phyloP scores from a whole-genome alignment of 2,329 filamentous ascomycete genomes.

The Pseudogymnoascus sp. region DNA sequence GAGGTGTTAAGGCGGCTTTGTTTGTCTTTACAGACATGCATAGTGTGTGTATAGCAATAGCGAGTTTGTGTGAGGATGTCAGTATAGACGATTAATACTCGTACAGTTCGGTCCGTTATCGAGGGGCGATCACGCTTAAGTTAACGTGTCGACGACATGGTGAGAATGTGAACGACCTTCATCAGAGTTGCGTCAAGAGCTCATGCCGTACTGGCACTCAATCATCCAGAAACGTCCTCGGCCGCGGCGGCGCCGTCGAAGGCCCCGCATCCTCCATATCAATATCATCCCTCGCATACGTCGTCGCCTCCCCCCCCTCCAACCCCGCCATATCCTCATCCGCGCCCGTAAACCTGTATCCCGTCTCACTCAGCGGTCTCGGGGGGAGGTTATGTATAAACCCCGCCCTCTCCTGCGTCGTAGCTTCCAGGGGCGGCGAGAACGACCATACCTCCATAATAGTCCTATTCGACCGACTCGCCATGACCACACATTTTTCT shows the following conservation, averaged over 20 bases:
- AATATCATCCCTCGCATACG: constrained; percentile 20
- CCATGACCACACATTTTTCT: constrained; percentile 95
- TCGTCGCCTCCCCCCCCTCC: not conserved
- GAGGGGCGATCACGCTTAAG: not conserved
- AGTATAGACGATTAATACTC: not conserved
- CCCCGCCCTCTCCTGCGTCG: constrained; percentile 40
- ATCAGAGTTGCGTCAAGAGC: no score
- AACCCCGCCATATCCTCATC: constrained; percentile 24
- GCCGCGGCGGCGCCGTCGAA: constrained; percentile 22
- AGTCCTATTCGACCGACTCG: constrained; percentile 72
- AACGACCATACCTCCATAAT: constrained; percentile 99
- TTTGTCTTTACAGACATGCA: not conserved
- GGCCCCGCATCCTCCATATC: constrained; percentile 25
- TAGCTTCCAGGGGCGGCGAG: constrained; percentile 65
- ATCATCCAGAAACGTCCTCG: constrained; percentile 11
- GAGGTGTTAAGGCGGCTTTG: not conserved
- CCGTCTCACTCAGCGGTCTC: constrained; percentile 25
- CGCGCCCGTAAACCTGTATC: constrained; percentile 20
- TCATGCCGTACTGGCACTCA: not conserved
- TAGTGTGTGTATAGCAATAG: not conserved
- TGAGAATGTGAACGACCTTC: not conserved
- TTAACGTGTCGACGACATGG: not conserved
- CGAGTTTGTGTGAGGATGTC: not conserved
- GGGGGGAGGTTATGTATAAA: constrained; percentile 25
- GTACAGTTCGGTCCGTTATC: not conserved